Percentiles rank a stretch among this genome's conserved stretches.
Conservation (phyloP, 2,329 filamentous ascomycete genomes). For the Botrytis hyacinthi region DNA sequence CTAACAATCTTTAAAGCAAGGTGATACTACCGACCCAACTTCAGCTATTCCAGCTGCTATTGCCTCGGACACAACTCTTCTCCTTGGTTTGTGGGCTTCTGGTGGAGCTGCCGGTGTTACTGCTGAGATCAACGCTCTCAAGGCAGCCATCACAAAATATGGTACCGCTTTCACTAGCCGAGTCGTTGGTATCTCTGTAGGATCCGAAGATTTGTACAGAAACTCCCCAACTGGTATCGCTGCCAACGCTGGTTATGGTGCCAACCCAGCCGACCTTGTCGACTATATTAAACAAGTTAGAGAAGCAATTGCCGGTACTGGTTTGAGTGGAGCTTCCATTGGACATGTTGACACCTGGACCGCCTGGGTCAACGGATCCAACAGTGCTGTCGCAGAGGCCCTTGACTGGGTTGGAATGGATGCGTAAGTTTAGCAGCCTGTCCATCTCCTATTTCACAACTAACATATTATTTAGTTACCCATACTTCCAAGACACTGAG, state of each 20-base stretch:
- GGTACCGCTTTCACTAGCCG: constrained; percentile 62
- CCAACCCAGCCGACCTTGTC: constrained; percentile 59
- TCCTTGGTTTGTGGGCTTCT: constrained; percentile 83
- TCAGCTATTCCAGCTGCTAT: constrained; percentile 80
- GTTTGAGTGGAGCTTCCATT: constrained; percentile 56
- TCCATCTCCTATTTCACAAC: neutral
- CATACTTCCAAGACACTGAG: constrained; percentile 74
- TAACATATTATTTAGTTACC: constrained; percentile 48
- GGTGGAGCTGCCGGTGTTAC: constrained; percentile 60
- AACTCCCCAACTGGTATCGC: constrained; percentile 67
- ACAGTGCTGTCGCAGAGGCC: constrained; percentile 65
- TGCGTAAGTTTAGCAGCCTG: constrained; percentile 42
- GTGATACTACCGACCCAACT: constrained; percentile 62
- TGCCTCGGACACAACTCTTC: constrained; percentile 70
- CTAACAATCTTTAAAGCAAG: constrained; percentile 51
- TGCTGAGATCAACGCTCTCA: constrained; percentile 73
- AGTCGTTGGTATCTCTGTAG: constrained; percentile 80
- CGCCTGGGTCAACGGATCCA: constrained; percentile 70
- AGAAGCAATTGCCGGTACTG: constrained; percentile 60
- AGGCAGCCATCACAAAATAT: constrained; percentile 65
- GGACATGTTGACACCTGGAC: constrained; percentile 93
- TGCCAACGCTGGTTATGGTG: constrained; percentile 61
- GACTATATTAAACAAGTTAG: constrained; percentile 70
- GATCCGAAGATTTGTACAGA: constrained; percentile 84
- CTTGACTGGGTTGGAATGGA: constrained; percentile 82